Evolutionary conservation across 352 stramenopile genomes (phyloP), one percentile per base, ranked within the genome.

Genomic region (Poterioochromonas sp.): DNA sequence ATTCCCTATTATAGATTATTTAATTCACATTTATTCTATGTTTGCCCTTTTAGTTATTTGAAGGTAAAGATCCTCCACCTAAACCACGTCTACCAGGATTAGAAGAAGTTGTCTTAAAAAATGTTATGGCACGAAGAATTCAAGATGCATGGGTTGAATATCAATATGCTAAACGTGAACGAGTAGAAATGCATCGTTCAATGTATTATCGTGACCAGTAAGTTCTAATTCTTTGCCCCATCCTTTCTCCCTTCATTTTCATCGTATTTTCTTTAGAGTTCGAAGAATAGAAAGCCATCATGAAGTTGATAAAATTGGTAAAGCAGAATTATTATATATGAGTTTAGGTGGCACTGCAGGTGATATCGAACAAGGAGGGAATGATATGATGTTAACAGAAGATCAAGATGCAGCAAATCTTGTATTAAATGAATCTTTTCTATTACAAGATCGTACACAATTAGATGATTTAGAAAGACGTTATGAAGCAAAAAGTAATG

Each of bases 51-150:
- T n/a, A n/a, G n/a, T n/a, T n/a, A n/a, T n/a, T n/a, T n/a, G n/a
- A n/a, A n/a, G n/a, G n/a, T n/a, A n/a, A n/a, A n/a, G n/a, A n/a
- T n/a, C n/a, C n/a, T n/a, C n/a, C n/a, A n/a, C n/a, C n/a, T n/a
- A n/a, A n/a, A n/a, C n/a, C n/a, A n/a, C n/a, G n/a, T n/a, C n/a
- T n/a, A n/a, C n/a, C n/a, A n/a, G n/a, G n/a, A n/a, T n/a, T n/a
- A n/a, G n/a, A n/a, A n/a, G n/a, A n/a, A n/a, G n/a, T n/a, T n/a
- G n/a, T n/a, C n/a, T n/a, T n/a, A n/a, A n/a, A n/a, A n/a, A n/a
- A n/a, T n/a, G 62, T 71, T 22, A 47, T 47, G 62, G 62, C 62
- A 26, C 15, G 62, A 20, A 12, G 62, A 12, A 71, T 71, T 71
- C 62, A 71, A 29, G 41, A 71, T 29, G 8, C 32, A 26, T 71